Base-by-base conservation (phyloP, 768 basidiomycete species). In the Pisolithus albus region DNA sequence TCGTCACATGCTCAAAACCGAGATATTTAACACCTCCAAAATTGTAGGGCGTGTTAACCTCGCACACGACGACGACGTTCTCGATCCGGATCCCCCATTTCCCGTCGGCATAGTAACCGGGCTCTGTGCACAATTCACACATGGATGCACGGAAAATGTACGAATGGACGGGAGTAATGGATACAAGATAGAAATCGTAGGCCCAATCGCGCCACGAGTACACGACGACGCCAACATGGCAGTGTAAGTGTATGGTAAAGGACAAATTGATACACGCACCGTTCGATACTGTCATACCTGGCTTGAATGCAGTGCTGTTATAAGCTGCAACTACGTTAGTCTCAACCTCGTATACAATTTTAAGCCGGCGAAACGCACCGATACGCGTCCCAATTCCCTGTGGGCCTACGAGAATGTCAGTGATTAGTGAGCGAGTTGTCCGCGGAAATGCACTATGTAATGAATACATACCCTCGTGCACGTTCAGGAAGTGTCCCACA, bases 81-180 rank as follows among this genome's bases (percentile, higher is more conserved):
- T 99, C 95, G 59, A 95, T 90, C 4, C 96, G 84, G 59, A 98
- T 92, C 2, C 94, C 95, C 61, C 85, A 98, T 42, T 76, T 72
- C 2, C 93, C 95, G 59, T 97, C 93, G 7, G 81, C 83, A 64
- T 96, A 96, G 65, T 87, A 95, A 8, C 93, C 92, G 1, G 93
- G 93, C 57, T 95, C 93, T 81, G 56, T 26, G 37, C 18, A 21
- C 40, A 36, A 16, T 32, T 54, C 34, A 15, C 26, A 18, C 46
- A n/a, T n/a, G 28, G 9, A 40, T 7, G 30, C 2, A 7, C 8
- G 30, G 7, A 6, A 30, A 30, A 9, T 1, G 26, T 3, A 15
- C 5, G 13, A 36, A 41, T 0, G 18, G 13, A 24, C 42, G 15
- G 40, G 19, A 18, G 18, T 19, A 41, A 41, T 41, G 7, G 39